Percentiles rank a stretch among this genome's conserved stretches.
phyloP scores from a whole-genome alignment of 805 yeast species.

The Groenewaldozyma salmanticensis region DNA sequence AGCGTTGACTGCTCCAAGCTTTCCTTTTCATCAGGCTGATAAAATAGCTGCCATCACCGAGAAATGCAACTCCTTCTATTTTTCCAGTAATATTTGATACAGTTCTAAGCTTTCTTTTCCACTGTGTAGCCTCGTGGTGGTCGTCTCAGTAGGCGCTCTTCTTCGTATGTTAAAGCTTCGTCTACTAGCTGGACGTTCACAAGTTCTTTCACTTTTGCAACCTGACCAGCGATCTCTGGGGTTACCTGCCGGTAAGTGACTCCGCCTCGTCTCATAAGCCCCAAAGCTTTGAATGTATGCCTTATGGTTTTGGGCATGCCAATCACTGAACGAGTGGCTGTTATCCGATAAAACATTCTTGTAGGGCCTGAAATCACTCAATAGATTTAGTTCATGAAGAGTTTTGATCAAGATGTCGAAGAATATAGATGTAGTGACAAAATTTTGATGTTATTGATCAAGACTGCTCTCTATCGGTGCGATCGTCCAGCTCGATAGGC shows the following conservation, averaged over 20 bases:
- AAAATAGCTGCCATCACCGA: too few species aligned
- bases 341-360: constrained; percentile 46
- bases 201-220: constrained; percentile 74
- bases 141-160: constrained; percentile 29
- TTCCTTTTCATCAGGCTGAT: too few species aligned
- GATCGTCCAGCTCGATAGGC: too few species aligned
- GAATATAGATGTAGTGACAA: too few species aligned
- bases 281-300: constrained; percentile 59
- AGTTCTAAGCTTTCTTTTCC: constrained; percentile 12
- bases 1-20: too few species aligned
- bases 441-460: too few species aligned
- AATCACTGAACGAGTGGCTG: constrained; percentile 72
- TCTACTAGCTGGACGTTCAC: constrained; percentile 71
- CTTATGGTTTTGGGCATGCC: constrained; percentile 68
- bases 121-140: constrained; percentile 26
- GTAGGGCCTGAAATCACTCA: too few species aligned
- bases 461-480: too few species aligned
- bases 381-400: too few species aligned
- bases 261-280: constrained; percentile 65
- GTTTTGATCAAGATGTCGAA: too few species aligned
- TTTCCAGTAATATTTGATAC: too few species aligned
- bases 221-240: constrained; percentile 77
- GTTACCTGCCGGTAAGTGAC: constrained; percentile 63
- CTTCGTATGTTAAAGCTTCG: constrained; percentile 37
- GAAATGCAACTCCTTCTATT: too few species aligned